Evolutionary conservation across 352 stramenopile genomes (phyloP), one percentile per base, ranked within the genome.

Genomic region (Pythium plurisporium): DNA sequence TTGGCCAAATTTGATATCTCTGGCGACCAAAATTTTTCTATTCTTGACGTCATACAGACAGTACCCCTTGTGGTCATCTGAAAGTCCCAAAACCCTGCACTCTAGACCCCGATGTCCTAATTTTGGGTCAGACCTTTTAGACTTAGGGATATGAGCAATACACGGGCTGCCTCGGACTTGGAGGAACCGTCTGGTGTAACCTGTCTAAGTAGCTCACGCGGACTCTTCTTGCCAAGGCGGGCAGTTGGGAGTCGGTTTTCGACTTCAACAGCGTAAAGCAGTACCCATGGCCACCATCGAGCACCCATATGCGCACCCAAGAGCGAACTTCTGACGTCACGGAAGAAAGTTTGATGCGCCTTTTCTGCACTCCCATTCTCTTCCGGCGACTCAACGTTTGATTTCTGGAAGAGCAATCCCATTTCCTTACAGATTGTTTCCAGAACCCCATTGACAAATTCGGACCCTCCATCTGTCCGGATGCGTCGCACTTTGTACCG

Each of bases 361-460:
- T 37, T n/a, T 30, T 57, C 49, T 33, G 37, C 50, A 49, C 50
- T 49, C 11, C 50, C 50, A 17, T 48, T 58, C 20, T 58, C 50
- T 49, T 58, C 38, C 2, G 40, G 50, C 7, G 50, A 40, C 14
- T 58, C 37, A n/a, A 49, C 33, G 26, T 56, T 64, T 2, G 43
- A 57, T 14, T 60, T 55, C 45, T 65, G 23, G n/a, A 58, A 55
- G 23, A 65, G 2, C 43, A 45, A 43, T 30, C 31, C 51, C 31
- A 37, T 66, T 51, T 57, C 55, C 23, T 19, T 45, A 8, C 33
- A 52, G 22, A 29, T 34, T 52, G 11, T 43, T 22, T 43, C 50
- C 11, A 51, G 20, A 4, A 31, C 50, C 12, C n/a, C 27, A 26
- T 59, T 50, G 2, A 45, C 48, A 44, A 36, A 46, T 22, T 55